Base-by-base conservation (phyloP, 306 rosid genomes). In the Lablab purpureus region DNA sequence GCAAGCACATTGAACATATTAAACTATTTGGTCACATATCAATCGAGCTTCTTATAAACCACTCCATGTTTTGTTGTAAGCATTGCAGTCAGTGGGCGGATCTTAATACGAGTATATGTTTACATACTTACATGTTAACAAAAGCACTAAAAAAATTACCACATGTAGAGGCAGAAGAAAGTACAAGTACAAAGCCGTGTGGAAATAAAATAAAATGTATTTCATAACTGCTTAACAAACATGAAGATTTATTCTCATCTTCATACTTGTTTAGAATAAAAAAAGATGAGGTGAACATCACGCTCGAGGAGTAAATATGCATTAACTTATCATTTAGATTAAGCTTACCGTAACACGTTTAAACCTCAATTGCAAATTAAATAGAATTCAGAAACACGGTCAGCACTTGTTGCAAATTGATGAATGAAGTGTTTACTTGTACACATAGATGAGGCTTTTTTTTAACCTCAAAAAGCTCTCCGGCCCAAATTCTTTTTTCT, bases 31-130 rank as follows among this genome's bases (percentile, higher is more conserved):
- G 71, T 89, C 88, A 80, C 89, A 88, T 66, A 89, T 84, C 82
- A 49, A 30, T 49, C 89, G 94, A 37, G 94, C 91, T 46, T 89
- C 87, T 50, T 81, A 7, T 6, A 79, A 45, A 85, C 77, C 77
- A 46, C 82, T 80, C 91, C 89, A 36, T 77, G 80, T 83, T 89
- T 90, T 43, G 91, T 84, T 14, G 86, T 79, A 72, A 92, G 82
- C 88, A 89, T 88, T 66, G 91, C 91, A 67, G 94, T n/a, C n/a
- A n/a, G n/a, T n/a, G n/a, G n/a, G n/a, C n/a, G n/a, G n/a, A n/a
- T n/a, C n/a, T n/a, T n/a, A n/a, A n/a, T n/a, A n/a, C n/a, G n/a
- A n/a, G n/a, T n/a, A n/a, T n/a, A n/a, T n/a, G n/a, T n/a, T n/a
- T n/a, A n/a, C n/a, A n/a, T n/a, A n/a, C n/a, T n/a, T n/a, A n/a